Evolutionary conservation across 2,329 filamentous ascomycete species (phyloP).

Genomic region (Madurella fahalii): DNA sequence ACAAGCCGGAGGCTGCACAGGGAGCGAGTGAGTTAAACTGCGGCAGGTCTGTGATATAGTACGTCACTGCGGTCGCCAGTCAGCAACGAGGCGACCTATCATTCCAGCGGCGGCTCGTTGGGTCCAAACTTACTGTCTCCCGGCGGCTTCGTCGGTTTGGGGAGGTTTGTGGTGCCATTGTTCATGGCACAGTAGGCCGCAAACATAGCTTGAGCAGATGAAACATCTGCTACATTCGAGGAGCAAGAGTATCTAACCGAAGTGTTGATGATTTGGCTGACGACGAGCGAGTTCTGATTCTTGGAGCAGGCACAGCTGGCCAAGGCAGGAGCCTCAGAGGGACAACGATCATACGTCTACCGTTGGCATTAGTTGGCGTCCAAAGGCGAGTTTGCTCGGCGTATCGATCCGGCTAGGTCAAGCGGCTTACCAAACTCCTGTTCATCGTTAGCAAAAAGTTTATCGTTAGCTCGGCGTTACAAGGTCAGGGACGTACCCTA

Average conservation of each 20-base stretch:
- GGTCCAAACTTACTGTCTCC: slow-evolving; percentile 44
- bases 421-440: slow-evolving; percentile 32
- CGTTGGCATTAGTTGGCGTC: background rate
- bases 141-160: slow-evolving; percentile 42
- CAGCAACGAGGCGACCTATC: background rate
- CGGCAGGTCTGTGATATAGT: slow-evolving; percentile 50
- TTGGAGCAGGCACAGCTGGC: slow-evolving; percentile 52
- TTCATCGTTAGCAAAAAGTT: slow-evolving; percentile 11
- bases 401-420: background rate
- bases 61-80: slow-evolving; percentile 37
- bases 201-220: slow-evolving; percentile 48
- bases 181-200: slow-evolving; percentile 50
- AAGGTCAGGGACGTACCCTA: slow-evolving; percentile 32
- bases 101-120: background rate
- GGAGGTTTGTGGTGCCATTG: slow-evolving; percentile 47
- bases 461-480: background rate
- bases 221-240: slow-evolving; percentile 43
- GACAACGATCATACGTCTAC: slow-evolving; percentile 25
- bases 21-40: slow-evolving; percentile 41
- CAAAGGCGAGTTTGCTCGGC: background rate
- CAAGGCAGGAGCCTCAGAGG: slow-evolving; percentile 28
- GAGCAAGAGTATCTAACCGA: slow-evolving; percentile 43
- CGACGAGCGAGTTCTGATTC: slow-evolving; percentile 42
- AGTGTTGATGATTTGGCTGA: slow-evolving; percentile 41
- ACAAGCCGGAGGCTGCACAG: slow-evolving; percentile 44